These are phyloP conservation scores for Cryptosporidium sp. DNA, from an alignment of 169 alveolate genomes.

Conservation along the genomic window DNA sequence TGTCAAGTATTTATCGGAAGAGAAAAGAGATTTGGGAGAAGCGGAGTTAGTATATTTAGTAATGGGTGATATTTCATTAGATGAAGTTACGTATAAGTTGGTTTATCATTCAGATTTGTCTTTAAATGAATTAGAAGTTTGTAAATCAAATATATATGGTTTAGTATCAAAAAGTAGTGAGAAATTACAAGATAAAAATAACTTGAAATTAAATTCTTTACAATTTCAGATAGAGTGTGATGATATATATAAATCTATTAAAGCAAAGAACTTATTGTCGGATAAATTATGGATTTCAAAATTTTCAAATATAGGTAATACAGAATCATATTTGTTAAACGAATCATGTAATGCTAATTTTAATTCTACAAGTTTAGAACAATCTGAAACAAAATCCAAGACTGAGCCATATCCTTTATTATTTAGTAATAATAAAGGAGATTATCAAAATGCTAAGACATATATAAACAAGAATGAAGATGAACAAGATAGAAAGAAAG, in stretches of 20 bases:
- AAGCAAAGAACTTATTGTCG: constrained; percentile 5
- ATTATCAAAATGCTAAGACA: neutral
- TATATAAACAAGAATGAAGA: neutral
- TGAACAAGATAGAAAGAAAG: neutral
- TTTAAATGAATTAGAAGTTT: neutral
- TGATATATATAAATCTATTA: constrained; percentile 28
- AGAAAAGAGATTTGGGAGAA: neutral
- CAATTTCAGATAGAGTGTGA: constrained; percentile 49
- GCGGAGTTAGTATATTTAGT: constrained; percentile 26
- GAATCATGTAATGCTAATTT: neutral
- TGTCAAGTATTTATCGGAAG: neutral
- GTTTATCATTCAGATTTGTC: constrained; percentile 25
- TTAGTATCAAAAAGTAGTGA: neutral
- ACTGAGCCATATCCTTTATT: constrained; percentile 70
- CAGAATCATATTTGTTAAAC: neutral
- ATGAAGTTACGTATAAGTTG: constrained; percentile 10
- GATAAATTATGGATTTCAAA: constrained; percentile 39
- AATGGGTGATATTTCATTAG: neutral
- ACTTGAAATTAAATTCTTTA: neutral
- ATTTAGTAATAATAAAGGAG: constrained; percentile 9
- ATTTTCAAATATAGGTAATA: constrained; percentile 18
- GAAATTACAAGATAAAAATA: neutral
- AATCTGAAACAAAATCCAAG: constrained; percentile 35
- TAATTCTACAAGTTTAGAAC: neutral
- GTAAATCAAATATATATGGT: constrained; percentile 10